Evolutionary conservation across 192 early-diverging fungal species (phyloP), one percentile per base, ranked within the genome.

Genomic region (Backusella psychrophila): DNA sequence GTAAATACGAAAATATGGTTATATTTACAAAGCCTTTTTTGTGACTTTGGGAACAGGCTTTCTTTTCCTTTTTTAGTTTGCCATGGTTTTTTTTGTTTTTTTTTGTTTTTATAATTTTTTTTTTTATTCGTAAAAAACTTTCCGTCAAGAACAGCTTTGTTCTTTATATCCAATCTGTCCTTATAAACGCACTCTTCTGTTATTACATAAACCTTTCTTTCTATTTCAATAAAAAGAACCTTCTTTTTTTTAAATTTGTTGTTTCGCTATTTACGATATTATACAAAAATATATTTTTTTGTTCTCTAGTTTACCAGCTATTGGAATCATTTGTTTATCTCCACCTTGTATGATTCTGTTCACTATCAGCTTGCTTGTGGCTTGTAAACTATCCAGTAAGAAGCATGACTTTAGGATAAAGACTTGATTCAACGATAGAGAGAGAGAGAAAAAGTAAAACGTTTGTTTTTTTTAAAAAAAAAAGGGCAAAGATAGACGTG

Each of bases 281-380:
- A 26, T 9, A 59, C 9, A 59, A 1, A 44, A 5, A 12, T 5
- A 4, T 41, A 17, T 44, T 44, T 1, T 14, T 44, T 44, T 63
- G 19, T 49, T n/a, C 29, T 29, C 26, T 23, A 63, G 56, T 29
- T 23, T 63, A 12, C 23, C 9, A 63, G 56, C 26, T 63, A 63
- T 63, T 63, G 12, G 56, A 63, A 63, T 63, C 56, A 63, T 63
- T 63, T 63, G 12, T 63, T 63, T 63, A 63, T 63, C 14, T 29
- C 23, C 4, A 29, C 56, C 26, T 63, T 63, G 56, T 63, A 63
- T 63, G 9, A 26, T 14, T 63, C 23, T 63, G 23, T 63, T 63
- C 9, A 0, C 21, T 63, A 63, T 63, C 11, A 11, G 23, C 56
- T 63, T 63, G 23, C 56, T 29, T 63, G 56, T 63, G 56, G 56